A percentile compares a stretch with the other conserved stretches of the same genome.
Conservation (phyloP, 2,329 filamentous ascomycete species). For the Colletotrichum spaethianum region DNA sequence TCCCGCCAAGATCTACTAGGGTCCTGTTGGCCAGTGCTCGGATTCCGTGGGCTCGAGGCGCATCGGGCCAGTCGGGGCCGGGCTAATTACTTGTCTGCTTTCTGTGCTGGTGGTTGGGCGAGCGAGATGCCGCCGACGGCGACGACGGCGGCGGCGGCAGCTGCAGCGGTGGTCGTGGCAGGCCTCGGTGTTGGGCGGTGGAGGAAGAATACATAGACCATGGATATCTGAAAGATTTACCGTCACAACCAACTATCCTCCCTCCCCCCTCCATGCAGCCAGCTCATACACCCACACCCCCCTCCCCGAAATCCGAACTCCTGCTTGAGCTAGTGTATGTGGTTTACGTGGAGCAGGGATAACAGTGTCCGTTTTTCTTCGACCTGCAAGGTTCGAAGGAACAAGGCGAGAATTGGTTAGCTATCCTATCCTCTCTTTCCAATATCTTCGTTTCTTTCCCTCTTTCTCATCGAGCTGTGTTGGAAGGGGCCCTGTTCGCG, state of each 20-base stretch:
- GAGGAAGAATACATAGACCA: no score
- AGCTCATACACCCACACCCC: background rate
- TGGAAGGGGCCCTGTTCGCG: background rate
- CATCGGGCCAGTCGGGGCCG: background rate
- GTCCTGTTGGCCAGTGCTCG: background rate
- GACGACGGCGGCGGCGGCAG: no score
- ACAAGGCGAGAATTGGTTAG: background rate
- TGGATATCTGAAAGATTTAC: no score
- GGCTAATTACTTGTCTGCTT: background rate
- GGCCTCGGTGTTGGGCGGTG: no score
- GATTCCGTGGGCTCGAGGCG: background rate
- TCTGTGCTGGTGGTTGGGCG: background rate
- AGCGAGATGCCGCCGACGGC: no score
- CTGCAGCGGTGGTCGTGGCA: no score
- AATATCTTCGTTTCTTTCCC: background rate
- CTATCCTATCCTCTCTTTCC: no score
- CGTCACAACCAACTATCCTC: background rate
- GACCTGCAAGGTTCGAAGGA: constrained; percentile 9
- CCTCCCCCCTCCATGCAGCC: no score
- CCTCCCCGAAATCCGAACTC: background rate
- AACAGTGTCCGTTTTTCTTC: background rate
- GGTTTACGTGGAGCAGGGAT: background rate
- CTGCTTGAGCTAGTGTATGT: no score
- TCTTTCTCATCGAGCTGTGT: background rate
- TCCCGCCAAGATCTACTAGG: constrained; percentile 5